A percentile compares a stretch with the other conserved stretches of the same genome.
Evolutionary conservation across 768 basidiomycete genomes (phyloP).

Genomic region (Mycena rosella): DNA sequence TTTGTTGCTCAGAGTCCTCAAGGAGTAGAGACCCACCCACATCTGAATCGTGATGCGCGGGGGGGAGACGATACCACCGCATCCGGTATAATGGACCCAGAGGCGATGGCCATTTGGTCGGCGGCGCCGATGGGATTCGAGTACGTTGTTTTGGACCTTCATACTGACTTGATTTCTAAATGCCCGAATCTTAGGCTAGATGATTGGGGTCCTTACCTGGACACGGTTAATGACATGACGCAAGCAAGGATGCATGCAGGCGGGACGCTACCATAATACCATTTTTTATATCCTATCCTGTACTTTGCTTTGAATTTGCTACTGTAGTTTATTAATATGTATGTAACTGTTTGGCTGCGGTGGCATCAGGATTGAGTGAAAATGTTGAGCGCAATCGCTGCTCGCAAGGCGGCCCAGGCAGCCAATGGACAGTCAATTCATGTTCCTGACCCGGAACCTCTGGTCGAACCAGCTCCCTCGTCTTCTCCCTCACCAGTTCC

Average conservation of each 20-base stretch:
- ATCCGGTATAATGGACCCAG: constrained; percentile 41
- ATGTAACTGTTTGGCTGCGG: background rate
- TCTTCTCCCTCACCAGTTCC: constrained; percentile 23
- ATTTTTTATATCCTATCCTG: background rate
- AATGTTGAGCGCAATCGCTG: constrained; percentile 83
- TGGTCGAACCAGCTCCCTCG: constrained; percentile 33
- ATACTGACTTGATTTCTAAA: constrained; percentile 3
- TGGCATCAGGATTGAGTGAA: background rate
- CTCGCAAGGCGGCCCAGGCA: constrained; percentile 70
- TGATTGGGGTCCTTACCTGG: constrained; percentile 59
- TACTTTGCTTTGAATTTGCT: background rate
- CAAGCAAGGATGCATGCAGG: constrained; percentile 33
- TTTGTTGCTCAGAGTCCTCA: background rate
- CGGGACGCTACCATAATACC: background rate
- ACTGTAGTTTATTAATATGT: no score
- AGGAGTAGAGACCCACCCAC: background rate
- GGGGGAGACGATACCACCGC: constrained; percentile 30
- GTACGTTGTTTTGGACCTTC: constrained; percentile 52
- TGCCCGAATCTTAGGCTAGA: constrained; percentile 49
- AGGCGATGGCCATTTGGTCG: constrained; percentile 74
- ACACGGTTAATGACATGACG: constrained; percentile 54
- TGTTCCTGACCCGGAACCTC: constrained; percentile 28
- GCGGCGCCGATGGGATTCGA: constrained; percentile 70
- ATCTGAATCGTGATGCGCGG: background rate
- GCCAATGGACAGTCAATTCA: constrained; percentile 34